Evolutionary conservation across 805 yeast species (phyloP), one percentile per base, ranked within the genome.

Genomic region (Saccharomycopsis sp.): DNA sequence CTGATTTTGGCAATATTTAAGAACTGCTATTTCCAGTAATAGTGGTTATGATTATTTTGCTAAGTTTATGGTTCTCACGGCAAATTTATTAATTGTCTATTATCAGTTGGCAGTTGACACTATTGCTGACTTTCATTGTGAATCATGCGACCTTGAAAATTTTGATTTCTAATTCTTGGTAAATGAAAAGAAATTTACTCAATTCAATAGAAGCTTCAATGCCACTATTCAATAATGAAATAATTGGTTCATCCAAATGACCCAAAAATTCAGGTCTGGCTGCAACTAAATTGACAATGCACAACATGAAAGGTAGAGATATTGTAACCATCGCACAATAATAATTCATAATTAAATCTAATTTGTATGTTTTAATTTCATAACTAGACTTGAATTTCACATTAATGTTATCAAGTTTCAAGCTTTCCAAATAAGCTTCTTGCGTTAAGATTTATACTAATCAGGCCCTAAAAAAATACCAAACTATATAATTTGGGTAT

Each of bases 231-330:
- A 70, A 54, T 7, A 70, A 59, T 0, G 62, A 54, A 37, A 70
- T 49, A n/a, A 71, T 55, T 2, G 72, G 68, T 48, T 68, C 73
- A 48, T 66, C 72, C 29, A 59, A 63, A n/a, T 55, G 56, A 5
- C 66, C 60, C 24, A 57, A 53, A 42, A 56, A 61, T 33, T 58
- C 67, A 16, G 66, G 67, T 2, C 58, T 53, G 2, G 59, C 40
- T 2, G 41, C 46, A 6, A 46, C 16, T 4, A 59, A 56, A 45
- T 59, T 60, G 13, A 60, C 66, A 32, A 68, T 63, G 50, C 66
- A 63, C 40, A 70, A 54, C 45, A 70, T 57, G 54, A 68, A 64
- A 2, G 77, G 75, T 31, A 71, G 54, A 2, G 72, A 65, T 27
- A 72, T 51, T 0, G 70, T 61, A 9, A 70, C 64, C 47, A 61